Evolutionary conservation across 306 rosid genomes (phyloP).

Genomic region (Cotoneaster glaucophyllus): DNA sequence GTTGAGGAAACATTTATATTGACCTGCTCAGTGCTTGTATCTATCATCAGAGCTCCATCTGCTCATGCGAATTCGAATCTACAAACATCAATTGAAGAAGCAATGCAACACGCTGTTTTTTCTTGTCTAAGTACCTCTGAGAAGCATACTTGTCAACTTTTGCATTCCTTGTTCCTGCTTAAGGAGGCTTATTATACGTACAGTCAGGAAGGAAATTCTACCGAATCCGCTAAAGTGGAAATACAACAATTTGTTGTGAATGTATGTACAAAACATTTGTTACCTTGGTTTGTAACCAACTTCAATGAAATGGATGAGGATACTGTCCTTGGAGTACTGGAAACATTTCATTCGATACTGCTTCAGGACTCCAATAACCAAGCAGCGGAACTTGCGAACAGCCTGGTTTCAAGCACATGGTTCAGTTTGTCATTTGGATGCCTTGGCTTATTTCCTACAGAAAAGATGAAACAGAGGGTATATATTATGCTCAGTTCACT

Average conservation of each 20-base stretch:
- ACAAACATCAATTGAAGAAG: constrained; percentile 49
- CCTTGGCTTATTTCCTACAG: constrained; percentile 72
- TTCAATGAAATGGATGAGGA: constrained; percentile 69
- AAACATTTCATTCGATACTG: constrained; percentile 64
- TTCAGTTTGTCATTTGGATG: constrained; percentile 84
- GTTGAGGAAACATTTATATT: constrained; percentile 63
- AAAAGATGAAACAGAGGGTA: constrained; percentile 64
- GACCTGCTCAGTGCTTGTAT: constrained; percentile 57
- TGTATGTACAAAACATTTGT: constrained; percentile 48
- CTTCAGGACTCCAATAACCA: constrained; percentile 42
- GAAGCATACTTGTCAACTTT: constrained; percentile 38
- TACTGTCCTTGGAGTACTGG: constrained; percentile 62
- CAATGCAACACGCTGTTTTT: constrained; percentile 45
- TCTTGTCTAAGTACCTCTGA: constrained; percentile 57
- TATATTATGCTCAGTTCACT: constrained; percentile 68
- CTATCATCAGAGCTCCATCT: constrained; percentile 61
- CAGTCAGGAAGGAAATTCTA: constrained; percentile 44
- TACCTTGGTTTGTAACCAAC: constrained; percentile 68
- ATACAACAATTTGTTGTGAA: constrained; percentile 40
- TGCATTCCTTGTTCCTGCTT: constrained; percentile 69
- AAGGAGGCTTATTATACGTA: constrained; percentile 66
- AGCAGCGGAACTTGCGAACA: constrained; percentile 42
- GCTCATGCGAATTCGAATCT: constrained; percentile 42
- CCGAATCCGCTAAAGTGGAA: constrained; percentile 29
- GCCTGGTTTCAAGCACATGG: constrained; percentile 62